These are phyloP conservation scores for Zopfia rhizophila DNA, from an alignment of 2,329 filamentous ascomycete species.

Conservation along the genomic window DNA sequence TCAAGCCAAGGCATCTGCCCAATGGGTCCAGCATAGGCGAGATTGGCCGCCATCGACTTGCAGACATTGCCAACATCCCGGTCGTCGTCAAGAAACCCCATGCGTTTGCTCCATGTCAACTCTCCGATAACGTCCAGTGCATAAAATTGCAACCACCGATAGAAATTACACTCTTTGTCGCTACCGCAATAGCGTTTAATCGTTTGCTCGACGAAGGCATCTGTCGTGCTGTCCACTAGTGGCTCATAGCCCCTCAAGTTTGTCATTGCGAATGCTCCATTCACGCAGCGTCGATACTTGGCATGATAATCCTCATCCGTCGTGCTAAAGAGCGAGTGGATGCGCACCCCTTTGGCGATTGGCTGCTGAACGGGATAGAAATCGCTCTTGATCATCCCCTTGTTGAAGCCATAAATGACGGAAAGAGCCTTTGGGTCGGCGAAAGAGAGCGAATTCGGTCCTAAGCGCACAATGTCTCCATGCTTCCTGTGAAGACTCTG, in stretches of 20 bases:
- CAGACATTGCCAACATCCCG: slow-evolving; percentile 40
- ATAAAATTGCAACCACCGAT: slow-evolving; percentile 47
- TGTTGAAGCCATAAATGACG: slow-evolving; percentile 80
- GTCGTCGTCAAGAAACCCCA: slow-evolving; percentile 48
- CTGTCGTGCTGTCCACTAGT: slow-evolving; percentile 34
- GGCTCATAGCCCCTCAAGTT: slow-evolving; percentile 41
- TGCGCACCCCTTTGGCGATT: slow-evolving; percentile 28
- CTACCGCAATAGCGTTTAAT: slow-evolving; percentile 14
- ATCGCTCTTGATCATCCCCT: slow-evolving; percentile 70
- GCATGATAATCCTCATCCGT: slow-evolving; percentile 54
- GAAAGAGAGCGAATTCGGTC: slow-evolving; percentile 82
- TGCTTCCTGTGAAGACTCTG: slow-evolving; percentile 75
- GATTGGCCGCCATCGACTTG: not conserved
- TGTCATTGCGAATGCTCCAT: slow-evolving; percentile 54
- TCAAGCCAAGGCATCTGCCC: slow-evolving; percentile 18
- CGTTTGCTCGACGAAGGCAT: slow-evolving; percentile 28
- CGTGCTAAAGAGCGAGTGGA: slow-evolving; percentile 48
- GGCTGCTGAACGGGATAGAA: slow-evolving; percentile 43
- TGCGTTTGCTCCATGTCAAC: slow-evolving; percentile 41
- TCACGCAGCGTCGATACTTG: slow-evolving; percentile 44
- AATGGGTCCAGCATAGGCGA: slow-evolving; percentile 24
- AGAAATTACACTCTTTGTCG: slow-evolving; percentile 25
- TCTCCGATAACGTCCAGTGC: slow-evolving; percentile 55
- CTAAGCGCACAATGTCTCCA: slow-evolving; percentile 79
- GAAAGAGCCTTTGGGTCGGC: slow-evolving; percentile 74